Conservation (phyloP, 306 rosid species). For the Prunus mira region DNA sequence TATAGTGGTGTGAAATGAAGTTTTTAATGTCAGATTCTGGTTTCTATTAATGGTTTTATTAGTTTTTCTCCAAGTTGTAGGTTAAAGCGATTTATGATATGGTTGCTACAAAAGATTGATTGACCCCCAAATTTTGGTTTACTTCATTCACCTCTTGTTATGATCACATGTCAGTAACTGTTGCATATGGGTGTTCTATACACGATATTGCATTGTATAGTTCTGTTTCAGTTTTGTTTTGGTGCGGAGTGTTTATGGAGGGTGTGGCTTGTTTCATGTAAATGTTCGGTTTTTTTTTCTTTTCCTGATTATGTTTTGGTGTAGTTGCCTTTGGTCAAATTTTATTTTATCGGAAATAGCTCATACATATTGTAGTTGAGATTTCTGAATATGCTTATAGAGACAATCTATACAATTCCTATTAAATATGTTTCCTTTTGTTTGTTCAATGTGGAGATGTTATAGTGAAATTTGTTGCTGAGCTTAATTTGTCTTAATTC, state of each 20-base stretch:
- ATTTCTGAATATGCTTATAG: background rate
- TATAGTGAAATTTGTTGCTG: background rate
- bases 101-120: background rate
- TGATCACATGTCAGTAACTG: background rate
- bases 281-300: background rate
- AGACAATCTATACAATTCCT: background rate
- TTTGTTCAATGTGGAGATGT: background rate
- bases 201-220: background rate
- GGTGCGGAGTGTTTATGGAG: background rate
- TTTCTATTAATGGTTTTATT: background rate
- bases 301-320: background rate
- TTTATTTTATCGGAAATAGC: background rate
- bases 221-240: background rate
- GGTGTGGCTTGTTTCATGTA: background rate
- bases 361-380: background rate
- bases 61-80: background rate
- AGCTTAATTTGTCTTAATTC: background rate
- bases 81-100: background rate
- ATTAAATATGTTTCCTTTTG: background rate
- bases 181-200: constrained; percentile 2
- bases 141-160: background rate
- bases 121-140: background rate
- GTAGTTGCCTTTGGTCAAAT: background rate
- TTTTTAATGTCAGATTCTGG: background rate
- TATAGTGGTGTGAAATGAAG: background rate